Conservation (phyloP, 2,329 filamentous ascomycete species). For the Penicillium olsonii region DNA sequence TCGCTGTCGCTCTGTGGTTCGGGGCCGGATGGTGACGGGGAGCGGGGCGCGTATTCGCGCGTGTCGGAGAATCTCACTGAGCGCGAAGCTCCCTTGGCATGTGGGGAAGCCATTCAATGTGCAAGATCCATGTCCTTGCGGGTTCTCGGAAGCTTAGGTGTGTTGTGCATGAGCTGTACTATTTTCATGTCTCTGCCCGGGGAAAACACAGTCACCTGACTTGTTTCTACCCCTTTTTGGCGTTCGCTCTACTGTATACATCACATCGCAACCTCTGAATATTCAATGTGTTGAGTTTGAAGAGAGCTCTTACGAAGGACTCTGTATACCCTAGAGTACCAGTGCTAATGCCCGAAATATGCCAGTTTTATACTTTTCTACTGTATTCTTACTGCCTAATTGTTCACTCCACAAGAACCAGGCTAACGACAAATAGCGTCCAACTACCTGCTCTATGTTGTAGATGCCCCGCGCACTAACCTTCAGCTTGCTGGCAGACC, state of each 20-base stretch:
- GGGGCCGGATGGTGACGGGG: not conserved
- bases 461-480: not conserved
- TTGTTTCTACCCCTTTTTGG: not conserved
- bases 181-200: not conserved
- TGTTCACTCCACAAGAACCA: not conserved
- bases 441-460: not conserved
- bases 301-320: too few relatives aligned
- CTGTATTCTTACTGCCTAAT: not conserved
- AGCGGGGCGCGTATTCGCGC: constrained; percentile 1
- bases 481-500: not conserved
- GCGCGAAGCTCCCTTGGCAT: not conserved
- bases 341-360: not conserved
- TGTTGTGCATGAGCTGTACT: not conserved
- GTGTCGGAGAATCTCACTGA: constrained; percentile 1
- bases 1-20: constrained; percentile 2
- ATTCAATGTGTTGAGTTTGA: too few relatives aligned
- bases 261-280: not conserved
- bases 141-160: not conserved
- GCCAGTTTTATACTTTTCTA: not conserved
- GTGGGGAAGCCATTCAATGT: constrained; percentile 6
- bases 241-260: not conserved
- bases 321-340: too few relatives aligned
- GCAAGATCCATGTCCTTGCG: constrained; percentile 3
- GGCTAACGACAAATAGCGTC: not conserved
- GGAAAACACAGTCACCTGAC: constrained; percentile 8